These are phyloP conservation scores for Trichoderma koningiopsis DNA, from an alignment of 2,329 filamentous ascomycete genomes.

Conservation along the genomic window DNA sequence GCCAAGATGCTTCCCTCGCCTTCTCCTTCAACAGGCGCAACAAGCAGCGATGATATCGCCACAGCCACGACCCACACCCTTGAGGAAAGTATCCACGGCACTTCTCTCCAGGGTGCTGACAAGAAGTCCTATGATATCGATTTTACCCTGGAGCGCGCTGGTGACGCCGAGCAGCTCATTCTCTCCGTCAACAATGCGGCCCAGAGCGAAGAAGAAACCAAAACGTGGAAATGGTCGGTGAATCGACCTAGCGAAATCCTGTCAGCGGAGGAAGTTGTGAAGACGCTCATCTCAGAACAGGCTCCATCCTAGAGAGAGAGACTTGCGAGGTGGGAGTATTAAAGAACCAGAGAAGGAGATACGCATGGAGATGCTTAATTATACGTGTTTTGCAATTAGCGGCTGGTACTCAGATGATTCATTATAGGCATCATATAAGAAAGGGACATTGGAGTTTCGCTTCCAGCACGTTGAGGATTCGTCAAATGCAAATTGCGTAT, in stretches of 20 bases:
- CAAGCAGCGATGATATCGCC: neutral
- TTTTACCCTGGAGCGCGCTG: slow-evolving; percentile 36
- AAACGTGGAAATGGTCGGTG: slow-evolving; percentile 39
- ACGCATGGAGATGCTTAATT: neutral
- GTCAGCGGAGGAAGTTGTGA: slow-evolving; percentile 33
- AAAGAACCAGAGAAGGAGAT: neutral
- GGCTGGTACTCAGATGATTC: neutral
- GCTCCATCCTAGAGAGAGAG: slow-evolving; percentile 28
- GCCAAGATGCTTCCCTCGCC: slow-evolving; percentile 32
- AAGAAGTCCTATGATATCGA: slow-evolving; percentile 37
- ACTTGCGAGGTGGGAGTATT: neutral
- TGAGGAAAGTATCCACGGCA: slow-evolving; percentile 38
- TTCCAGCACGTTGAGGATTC: neutral
- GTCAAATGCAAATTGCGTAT: neutral
- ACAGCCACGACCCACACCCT: slow-evolving; percentile 28
- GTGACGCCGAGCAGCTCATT: slow-evolving; percentile 21
- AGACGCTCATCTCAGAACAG: slow-evolving; percentile 26
- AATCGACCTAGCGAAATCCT: slow-evolving; percentile 25
- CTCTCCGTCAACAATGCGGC: slow-evolving; percentile 33
- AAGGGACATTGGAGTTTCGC: neutral
- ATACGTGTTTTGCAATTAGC: neutral
- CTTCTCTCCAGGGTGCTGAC: slow-evolving; percentile 36
- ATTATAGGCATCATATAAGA: neutral
- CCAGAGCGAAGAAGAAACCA: slow-evolving; percentile 24
- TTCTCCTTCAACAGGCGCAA: neutral